These are phyloP conservation scores for Citrus reticulata DNA, from an alignment of 345 rosid genomes.

Conservation along the genomic window DNA sequence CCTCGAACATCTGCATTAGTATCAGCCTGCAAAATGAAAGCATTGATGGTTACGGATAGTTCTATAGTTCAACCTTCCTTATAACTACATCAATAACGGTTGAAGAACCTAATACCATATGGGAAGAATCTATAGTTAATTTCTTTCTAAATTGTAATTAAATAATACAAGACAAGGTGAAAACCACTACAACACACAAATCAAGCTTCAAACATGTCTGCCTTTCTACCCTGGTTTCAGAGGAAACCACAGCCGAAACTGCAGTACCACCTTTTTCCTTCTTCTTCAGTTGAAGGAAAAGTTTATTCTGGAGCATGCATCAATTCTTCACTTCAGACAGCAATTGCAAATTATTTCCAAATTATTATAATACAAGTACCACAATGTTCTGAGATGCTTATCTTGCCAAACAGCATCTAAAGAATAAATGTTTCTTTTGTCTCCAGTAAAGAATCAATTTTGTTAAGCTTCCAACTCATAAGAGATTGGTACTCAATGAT, in stretches of 20 bases:
- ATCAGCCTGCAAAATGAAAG: conserved; percentile 68
- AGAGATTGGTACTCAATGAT: background rate
- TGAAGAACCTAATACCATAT: background rate
- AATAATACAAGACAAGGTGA: background rate
- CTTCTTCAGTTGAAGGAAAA: background rate
- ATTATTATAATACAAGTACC: background rate
- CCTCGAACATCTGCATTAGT: conserved; percentile 97
- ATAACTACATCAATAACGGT: background rate
- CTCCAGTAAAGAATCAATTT: background rate
- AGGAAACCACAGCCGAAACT: background rate
- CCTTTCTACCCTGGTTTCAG: background rate
- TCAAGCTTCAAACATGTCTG: background rate
- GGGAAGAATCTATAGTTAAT: background rate
- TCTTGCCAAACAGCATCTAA: background rate
- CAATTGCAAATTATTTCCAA: background rate
- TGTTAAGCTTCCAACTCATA: background rate
- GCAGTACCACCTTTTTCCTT: background rate
- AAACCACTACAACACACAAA: background rate
- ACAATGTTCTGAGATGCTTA: background rate
- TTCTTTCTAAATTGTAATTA: background rate
- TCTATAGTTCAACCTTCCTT: background rate
- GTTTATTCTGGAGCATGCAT: background rate
- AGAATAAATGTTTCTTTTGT: background rate
- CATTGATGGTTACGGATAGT: background rate
- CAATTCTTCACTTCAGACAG: background rate